Evolutionary conservation across 2,329 filamentous ascomycete species (phyloP), one percentile per base, ranked within the genome.

Genomic region (Metarhizium anisopliae): DNA sequence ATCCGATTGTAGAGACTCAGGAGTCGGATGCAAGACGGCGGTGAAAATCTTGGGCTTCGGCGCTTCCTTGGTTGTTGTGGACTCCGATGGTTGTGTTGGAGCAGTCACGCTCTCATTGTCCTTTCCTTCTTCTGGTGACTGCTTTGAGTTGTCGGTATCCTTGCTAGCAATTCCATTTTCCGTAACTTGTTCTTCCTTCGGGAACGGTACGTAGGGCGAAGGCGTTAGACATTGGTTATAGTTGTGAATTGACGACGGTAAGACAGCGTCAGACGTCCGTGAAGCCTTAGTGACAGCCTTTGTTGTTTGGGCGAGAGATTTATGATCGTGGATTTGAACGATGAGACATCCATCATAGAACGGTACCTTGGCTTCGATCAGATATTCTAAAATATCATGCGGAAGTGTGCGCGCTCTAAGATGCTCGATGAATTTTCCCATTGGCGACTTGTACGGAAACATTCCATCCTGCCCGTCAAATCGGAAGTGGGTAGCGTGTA

Each of bases 311-410:
- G 79, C 78, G 47, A 75, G 75, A 0, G 86, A 84, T 64, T 88
- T 89, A 74, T 96, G 89, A 68, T 97, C 90, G 64, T 95, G 83
- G n/a, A 97, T 77, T 69, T 95, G 87, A 40, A 99, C 91, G 62
- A 99, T 97, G 56, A 99, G 80, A 66, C 93, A 96, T 36, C 89
- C 91, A 70, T 97, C 92, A 68, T 97, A 99, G 67, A 96, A 97
- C 10, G 80, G 79, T 14, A 96, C 87, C 20, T 84, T 83, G 18
- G 78, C 77, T 51, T 83, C 79, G 32, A 85, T 79, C 55, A 99
- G 82, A 62, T 93, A 87, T 51, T 87, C 84, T 11, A 97, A 74
- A 67, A 97, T 83, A 63, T 96, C 91, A 70, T 96, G 91, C 1
- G 94, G 94, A 40, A 99, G 78, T 0, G 90, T 95, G 56, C 87